phyloP scores from a whole-genome alignment of 1,284 basidiomycete genomes.

The Wolfiporia cocos region DNA sequence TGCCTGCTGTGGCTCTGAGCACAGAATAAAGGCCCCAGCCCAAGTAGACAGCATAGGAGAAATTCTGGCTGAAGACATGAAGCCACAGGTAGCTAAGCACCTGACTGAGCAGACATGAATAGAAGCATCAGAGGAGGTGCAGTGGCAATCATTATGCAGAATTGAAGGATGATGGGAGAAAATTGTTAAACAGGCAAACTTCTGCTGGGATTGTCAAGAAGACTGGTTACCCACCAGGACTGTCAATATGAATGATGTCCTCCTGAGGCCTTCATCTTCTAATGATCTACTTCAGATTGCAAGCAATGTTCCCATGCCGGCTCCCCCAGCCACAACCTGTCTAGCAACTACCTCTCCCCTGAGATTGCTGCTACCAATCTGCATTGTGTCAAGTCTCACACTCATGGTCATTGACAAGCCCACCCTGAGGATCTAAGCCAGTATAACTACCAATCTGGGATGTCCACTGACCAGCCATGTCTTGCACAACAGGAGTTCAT shows the following conservation, averaged over 20 bases:
- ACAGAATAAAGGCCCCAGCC: too few species aligned
- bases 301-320: slow-evolving; percentile 22
- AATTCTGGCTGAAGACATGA: too few species aligned
- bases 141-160: too few species aligned
- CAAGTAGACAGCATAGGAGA: too few species aligned
- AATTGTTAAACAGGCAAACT: too few species aligned
- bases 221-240: too few species aligned
- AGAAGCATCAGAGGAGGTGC: too few species aligned
- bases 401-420: slow-evolving; percentile 23
- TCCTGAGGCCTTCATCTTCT: slow-evolving; percentile 27
- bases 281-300: slow-evolving; percentile 18
- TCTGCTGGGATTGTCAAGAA: slow-evolving; percentile 23
- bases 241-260: slow-evolving; percentile 44
- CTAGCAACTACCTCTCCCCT: slow-evolving; percentile 40
- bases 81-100: too few species aligned
- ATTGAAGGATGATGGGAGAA: too few species aligned
- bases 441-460: slow-evolving; percentile 12
- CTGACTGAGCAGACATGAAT: too few species aligned
- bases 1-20: too few species aligned
- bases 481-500: slow-evolving; percentile 40
- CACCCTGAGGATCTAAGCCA: slow-evolving; percentile 19
- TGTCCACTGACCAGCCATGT: slow-evolving; percentile 31
- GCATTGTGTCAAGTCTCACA: slow-evolving; percentile 43
- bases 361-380: slow-evolving; percentile 26
- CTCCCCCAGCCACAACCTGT: slow-evolving; percentile 7